Base-by-base conservation (phyloP, 441 rosid genomes). In the Bruguiera hainesii region DNA sequence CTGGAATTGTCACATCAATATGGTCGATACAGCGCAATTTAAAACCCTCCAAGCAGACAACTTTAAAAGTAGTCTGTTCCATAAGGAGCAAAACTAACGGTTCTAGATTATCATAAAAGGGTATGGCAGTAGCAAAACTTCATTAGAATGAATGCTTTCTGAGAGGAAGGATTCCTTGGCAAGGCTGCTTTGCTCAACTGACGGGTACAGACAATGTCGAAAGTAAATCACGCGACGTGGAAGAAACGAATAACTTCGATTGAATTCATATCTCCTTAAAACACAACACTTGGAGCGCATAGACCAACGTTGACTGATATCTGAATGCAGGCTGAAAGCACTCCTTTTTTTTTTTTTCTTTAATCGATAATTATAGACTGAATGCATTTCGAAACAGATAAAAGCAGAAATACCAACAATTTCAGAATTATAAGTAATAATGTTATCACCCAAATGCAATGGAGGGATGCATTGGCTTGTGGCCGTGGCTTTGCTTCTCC, bases 271-370 rank as follows among this genome's bases (percentile, higher is more conserved):
- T 75, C 70, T 59, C 66, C 33, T 70, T 52, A 60, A 72, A 74
- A 66, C 70, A 78, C 70, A 74, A 69, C 33, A 78, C 71, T 61
- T 71, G 63, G 76, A 76, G 60, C 65, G 60, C 80, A 62, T 60
- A 65, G 61, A 74, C 60, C 56, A 39, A 39, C 29, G 60, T 49
- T 64, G 60, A 29, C 65, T 33, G 30, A 57, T 59, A 58, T 28
- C 55, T 62, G 67, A 55, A 60, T 63, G 76, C 73, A 68, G 53
- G 15, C 69, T 42, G 55, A 67, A 65, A 2, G 39, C 13, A 72
- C 74, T 55, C 48, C 7, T 33, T 33, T 7, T 7, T 1, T 7
- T 33, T 33, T 7, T 31, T 6, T 26, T 26, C 2, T 26, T 26
- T 1, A 26, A 26, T 26, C 26, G 9, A 33, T 33, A 7, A 33